Base-by-base conservation (phyloP, 2,329 filamentous ascomycete genomes). In the Incumbomyces delicatus region DNA sequence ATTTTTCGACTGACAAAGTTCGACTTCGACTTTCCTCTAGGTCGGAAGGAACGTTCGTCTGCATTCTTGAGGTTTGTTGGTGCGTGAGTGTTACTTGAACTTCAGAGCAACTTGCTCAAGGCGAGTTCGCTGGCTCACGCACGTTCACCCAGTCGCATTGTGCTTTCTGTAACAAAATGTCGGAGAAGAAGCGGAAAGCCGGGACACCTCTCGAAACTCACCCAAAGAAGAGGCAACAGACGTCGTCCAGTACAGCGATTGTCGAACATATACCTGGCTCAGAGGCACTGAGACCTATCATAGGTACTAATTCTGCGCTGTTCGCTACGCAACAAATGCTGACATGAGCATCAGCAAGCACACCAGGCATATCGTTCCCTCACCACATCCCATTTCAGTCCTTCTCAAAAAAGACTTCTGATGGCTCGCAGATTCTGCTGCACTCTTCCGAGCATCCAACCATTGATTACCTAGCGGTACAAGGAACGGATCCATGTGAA, bases 401-500 rank as follows among this genome's bases (percentile, higher is more conserved):
- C 8, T 57, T 50, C 34, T 49, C 47, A 13, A 55, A 54, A 34
- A 51, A 52, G 31, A 49, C 44, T 8, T 12, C 27, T 3, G 48
- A 48, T 22, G 41, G 27, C 18, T 69, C 73, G 35, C 70, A 77
- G 46, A 60, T 81, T 6, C 68, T 81, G 31, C 69, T 81, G 8
- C 77, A 81, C 50, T 78, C 78, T 5, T 78, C 77, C 20, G 66
- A 73, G 41, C 78, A 82, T 53, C 67, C 74, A 12, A 75, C 72
- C 44, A 68, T 82, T 44, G 77, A 81, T 61, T 81, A 79, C 55
- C 68, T 69, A 16, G 78, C 74, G 17, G 66, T 66, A 31, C 68
- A 71, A 55, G 65, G 64, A 22, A 69, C 72, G 49, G 71, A 75
- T 46, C 65, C 68, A 34, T 66, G 71, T 41, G 72, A 78, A 48